phyloP scores from a whole-genome alignment of 257 asterid species.

The Gynochthodes officinalis region DNA sequence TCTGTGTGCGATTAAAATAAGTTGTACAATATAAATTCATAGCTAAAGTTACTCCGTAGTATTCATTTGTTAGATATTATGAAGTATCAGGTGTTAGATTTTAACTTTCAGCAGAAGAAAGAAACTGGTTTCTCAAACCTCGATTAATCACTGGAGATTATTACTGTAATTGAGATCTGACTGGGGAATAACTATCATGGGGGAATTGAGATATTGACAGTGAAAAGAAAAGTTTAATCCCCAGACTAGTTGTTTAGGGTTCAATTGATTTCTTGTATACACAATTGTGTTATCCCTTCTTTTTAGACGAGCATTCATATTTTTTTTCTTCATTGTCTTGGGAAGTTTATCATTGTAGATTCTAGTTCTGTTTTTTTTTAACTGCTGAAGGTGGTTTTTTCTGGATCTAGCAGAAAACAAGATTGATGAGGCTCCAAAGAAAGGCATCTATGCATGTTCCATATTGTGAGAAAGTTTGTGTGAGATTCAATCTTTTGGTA shows the following conservation, averaged over 20 bases:
- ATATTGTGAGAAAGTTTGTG: constrained; percentile 40
- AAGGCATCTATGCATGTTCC: constrained; percentile 42
- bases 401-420: no score
- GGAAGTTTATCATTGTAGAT: no score
- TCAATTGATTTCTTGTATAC: not conserved
- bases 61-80: not conserved
- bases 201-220: no score
- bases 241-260: no score
- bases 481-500: constrained; percentile 29
- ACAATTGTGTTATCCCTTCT: not conserved
- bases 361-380: no score
- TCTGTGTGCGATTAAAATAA: not conserved
- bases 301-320: not conserved
- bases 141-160: no score
- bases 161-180: no score
- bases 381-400: no score
- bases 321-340: not conserved
- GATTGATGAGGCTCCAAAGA: no score
- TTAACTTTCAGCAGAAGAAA: not conserved
- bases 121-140: no score
- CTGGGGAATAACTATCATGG: no score
- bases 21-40: not conserved
- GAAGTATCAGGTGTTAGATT: not conserved
- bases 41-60: not conserved
- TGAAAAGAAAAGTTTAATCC: no score